Evolutionary conservation across 495 filamentous ascomycete species (phyloP).

Genomic region (Podospora didyma): DNA sequence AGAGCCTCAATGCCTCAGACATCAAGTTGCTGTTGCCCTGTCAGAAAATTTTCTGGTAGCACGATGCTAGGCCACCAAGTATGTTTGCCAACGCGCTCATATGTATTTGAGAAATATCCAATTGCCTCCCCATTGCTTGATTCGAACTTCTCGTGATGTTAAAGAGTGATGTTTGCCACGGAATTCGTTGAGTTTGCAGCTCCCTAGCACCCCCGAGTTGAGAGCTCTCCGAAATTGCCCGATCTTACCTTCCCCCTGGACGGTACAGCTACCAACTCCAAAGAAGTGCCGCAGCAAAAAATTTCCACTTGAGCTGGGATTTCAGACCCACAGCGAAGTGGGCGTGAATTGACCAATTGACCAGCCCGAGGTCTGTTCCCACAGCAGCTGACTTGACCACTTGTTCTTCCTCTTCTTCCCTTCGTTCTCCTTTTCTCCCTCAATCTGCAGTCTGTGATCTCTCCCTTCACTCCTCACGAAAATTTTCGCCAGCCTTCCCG

Average conservation of each 20-base stretch:
- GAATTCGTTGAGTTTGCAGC: too few species aligned
- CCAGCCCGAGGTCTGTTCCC: slow-evolving; percentile 32
- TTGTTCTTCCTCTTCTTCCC: slow-evolving; percentile 31
- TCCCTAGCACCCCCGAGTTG: too few species aligned
- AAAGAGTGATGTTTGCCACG: too few species aligned
- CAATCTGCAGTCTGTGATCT: slow-evolving; percentile 36
- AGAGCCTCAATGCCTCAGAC: slow-evolving; percentile 33
- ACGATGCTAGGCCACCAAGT: slow-evolving; percentile 9
- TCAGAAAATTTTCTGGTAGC: slow-evolving; percentile 31
- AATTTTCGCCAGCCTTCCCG: slow-evolving; percentile 25
- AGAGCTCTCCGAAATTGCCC: slow-evolving; percentile 1
- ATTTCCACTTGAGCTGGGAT: slow-evolving; percentile 3
- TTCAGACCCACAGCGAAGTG: slow-evolving; percentile 26
- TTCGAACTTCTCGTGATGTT: too few species aligned
- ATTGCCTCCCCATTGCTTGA: too few species aligned
- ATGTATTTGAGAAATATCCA: slow-evolving; percentile 1
- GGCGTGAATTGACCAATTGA: slow-evolving; percentile 35
- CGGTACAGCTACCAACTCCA: not conserved
- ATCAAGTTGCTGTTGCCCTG: slow-evolving; percentile 11
- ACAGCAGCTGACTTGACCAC: slow-evolving; percentile 21
- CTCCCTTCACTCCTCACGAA: slow-evolving; percentile 16
- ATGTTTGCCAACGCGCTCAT: slow-evolving; percentile 24
- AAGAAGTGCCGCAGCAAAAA: not conserved
- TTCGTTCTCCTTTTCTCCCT: slow-evolving; percentile 37
- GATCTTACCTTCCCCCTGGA: not conserved